Evolutionary conservation across 441 rosid genomes (phyloP), one percentile per base, ranked within the genome.

Genomic region (Adansonia gregorii): DNA sequence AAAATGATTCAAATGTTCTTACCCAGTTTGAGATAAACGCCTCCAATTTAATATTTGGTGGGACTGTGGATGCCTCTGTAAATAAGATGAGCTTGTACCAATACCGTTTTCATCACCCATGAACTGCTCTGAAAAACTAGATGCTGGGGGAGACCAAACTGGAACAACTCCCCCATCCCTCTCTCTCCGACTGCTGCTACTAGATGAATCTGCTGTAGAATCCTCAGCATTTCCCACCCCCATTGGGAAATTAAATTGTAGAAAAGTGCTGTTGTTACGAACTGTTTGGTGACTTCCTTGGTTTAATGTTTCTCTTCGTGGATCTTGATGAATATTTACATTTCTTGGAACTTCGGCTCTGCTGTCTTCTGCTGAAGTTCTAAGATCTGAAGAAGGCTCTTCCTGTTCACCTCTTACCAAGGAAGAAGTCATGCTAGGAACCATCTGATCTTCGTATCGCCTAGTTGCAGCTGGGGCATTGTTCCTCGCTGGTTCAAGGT

Each of bases 11-110:
- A 60, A 72, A 49, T 78, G 78, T 73, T 76, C 89, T 84, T 93
- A 96, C 97, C 99, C 98, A 71, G 97, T 94, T 83, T 93, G 97
- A 78, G 99, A 90, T 71, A 96, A 93, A 87, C 87, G 87, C 85
- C 90, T 91, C 91, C 97, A 93, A 69, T 90, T 96, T 4, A 96
- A 73, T 78, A 90, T 85, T 86, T 94, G 92, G 80, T 91, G 99
- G 61, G 94, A 86, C 78, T 85, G 90, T 5, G 92, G 90, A 77
- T 88, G 98, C 89, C 91, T 89, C 78, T 88, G 96, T 89, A 96
- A 84, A 86, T 90, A 93, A 70, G 98, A 81, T 11, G 95, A 86
- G 85, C 91, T 89, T 10, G 88, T 78, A 76, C 88, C 95, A 61
- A 94, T 88, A 64, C 92, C 93, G 83, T 78, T 96, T 74, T 96